Percentiles rank a stretch among this genome's conserved stretches.
These are phyloP conservation scores for Dryas alaskensis DNA, from an alignment of 306 rosid species.

Conservation along the genomic window DNA sequence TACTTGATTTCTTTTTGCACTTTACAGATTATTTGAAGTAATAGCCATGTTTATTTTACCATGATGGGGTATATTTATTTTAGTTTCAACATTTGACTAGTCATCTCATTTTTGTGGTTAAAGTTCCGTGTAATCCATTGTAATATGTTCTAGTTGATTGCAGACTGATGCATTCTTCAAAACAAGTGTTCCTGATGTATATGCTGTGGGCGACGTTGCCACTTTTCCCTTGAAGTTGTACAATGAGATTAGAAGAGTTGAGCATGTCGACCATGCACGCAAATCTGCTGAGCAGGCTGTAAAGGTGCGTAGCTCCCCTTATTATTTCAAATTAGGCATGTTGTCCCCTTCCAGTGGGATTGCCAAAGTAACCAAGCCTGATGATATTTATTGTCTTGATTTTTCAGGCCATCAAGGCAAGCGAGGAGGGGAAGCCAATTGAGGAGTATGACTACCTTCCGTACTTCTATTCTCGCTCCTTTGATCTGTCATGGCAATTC, in stretches of 20 bases:
- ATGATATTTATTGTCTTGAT: slow-evolving; percentile 13
- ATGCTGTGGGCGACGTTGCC: slow-evolving; percentile 98
- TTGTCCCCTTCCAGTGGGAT: background rate
- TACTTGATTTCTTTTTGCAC: background rate
- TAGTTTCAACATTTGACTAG: background rate
- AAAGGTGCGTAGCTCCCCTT: slow-evolving; percentile 50
- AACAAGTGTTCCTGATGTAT: slow-evolving; percentile 73
- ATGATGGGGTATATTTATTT: background rate
- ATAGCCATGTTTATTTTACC: background rate
- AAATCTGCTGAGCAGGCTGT: slow-evolving; percentile 99
- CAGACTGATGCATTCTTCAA: slow-evolving; percentile 90
- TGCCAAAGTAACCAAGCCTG: too few relatives aligned
- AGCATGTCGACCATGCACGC: slow-evolving; percentile 95
- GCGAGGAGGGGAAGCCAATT: slow-evolving; percentile 59
- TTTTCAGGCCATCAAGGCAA: slow-evolving; percentile 79
- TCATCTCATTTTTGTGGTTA: background rate
- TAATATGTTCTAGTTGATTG: slow-evolving; percentile 20
- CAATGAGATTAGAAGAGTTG: slow-evolving; percentile 83
- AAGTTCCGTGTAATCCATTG: background rate
- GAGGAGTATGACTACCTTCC: slow-evolving; percentile 97
- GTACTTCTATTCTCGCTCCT: slow-evolving; percentile 86
- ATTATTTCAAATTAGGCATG: slow-evolving; percentile 1
- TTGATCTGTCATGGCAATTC: slow-evolving; percentile 89
- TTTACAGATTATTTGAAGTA: background rate
- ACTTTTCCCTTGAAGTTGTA: slow-evolving; percentile 89